A percentile compares a stretch with the other conserved stretches of the same genome.
phyloP scores from a whole-genome alignment of 1,284 basidiomycete genomes.

The Anthracocystis panici-leucophaei region DNA sequence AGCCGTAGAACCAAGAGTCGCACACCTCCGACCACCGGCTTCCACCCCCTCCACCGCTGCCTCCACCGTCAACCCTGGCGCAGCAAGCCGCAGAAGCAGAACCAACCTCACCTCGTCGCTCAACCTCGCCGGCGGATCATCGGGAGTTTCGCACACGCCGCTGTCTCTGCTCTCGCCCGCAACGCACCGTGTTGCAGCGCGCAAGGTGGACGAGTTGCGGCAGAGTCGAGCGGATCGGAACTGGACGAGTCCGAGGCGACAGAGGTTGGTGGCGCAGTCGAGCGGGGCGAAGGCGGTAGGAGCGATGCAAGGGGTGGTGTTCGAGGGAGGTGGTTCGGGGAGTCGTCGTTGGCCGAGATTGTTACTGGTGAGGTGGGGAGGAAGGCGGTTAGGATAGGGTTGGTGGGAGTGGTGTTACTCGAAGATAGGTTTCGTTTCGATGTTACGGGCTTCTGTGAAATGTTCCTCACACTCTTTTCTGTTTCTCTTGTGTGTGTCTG shows the following conservation, averaged over 20 bases:
- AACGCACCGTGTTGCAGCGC: constrained; percentile 27
- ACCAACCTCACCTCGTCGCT: constrained; percentile 11
- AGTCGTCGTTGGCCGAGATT: constrained; percentile 3
- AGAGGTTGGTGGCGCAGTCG: background rate
- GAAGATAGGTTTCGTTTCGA: background rate
- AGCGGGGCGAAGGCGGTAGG: background rate
- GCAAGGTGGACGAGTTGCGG: constrained; percentile 31
- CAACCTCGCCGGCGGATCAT: constrained; percentile 28
- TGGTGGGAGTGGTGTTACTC: background rate
- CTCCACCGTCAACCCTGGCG: background rate
- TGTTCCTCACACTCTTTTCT: no score
- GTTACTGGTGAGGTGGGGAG: background rate
- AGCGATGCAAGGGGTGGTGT: background rate
- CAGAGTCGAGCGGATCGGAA: constrained; percentile 21
- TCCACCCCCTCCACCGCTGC: background rate
- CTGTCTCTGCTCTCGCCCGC: constrained; percentile 40
- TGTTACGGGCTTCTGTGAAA: no score
- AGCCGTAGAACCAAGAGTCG: background rate
- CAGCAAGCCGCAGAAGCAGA: background rate
- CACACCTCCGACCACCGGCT: background rate
- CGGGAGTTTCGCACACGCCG: constrained; percentile 39
- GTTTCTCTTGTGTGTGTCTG: no score
- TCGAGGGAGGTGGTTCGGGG: background rate
- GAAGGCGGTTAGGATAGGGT: background rate
- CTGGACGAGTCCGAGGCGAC: constrained; percentile 32